Base-by-base conservation (phyloP, 2,329 filamentous ascomycete genomes). In the Aspergillus sp. region DNA sequence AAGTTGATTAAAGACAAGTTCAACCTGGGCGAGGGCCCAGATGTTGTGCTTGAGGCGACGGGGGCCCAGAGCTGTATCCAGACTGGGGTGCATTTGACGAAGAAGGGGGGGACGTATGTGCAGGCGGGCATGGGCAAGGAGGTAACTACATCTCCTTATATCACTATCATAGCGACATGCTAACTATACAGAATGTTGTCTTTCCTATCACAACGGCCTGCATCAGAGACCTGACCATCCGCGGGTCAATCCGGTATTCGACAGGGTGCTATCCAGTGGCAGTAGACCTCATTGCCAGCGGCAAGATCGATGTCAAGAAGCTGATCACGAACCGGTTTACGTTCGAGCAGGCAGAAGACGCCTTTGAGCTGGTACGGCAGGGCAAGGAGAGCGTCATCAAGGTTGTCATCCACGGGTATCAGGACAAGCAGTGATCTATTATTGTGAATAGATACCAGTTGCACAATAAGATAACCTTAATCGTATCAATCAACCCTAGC, bases 61-160 rank as follows among this genome's bases (percentile, higher is more conserved):
- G 77, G 77, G 9, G 76, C 75, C 0, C 69, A 72, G 31, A 70
- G 70, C 11, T 75, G 78, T 41, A 72, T 77, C 23, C 75, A 77
- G 48, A 75, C 75, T 2, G 77, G 77, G 56, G 57, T 80, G 6
- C 71, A 77, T 62, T 66, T 63, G 9, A 59, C 68, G 12, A 59
- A 62, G 19, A 58, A 57, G 4, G 68, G 66, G 6, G 68, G 66
- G 5, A 58, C 56, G 12, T 69, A 60, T 59, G 65, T 70, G 6
- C 68, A 73, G 56, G 67, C 64, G 49, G 69, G 76, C 4, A 66
- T 78, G 52, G 66, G 64, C 3, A 70, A 73, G 59, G 45, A 47
- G 37, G 37, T 40, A 40, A 40, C 27, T 31, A 27, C 25, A 8
- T 11, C 3, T 27, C 27, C 27, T 31, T 11, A 31, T 31, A 31